phyloP scores from a whole-genome alignment of 2,329 filamentous ascomycete genomes.

The Botrytis porri region DNA sequence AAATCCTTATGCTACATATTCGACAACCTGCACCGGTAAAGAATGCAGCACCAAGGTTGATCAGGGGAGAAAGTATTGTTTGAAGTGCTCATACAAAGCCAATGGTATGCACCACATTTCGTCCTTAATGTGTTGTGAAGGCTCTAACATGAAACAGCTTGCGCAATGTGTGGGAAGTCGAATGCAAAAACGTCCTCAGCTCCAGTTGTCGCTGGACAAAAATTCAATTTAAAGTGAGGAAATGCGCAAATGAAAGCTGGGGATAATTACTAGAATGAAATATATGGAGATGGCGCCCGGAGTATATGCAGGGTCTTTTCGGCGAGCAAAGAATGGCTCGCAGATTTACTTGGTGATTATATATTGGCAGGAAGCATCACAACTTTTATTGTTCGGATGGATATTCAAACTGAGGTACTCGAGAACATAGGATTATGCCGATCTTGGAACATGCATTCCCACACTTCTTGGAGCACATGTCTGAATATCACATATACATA shows the following conservation, averaged over 20 bases:
- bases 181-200: constrained; percentile 51
- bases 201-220: constrained; percentile 57
- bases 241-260: neutral
- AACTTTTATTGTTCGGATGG: neutral
- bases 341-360: neutral
- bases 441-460: neutral
- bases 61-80: constrained; percentile 58
- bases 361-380: constrained; percentile 2
- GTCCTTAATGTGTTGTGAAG: neutral
- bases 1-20: constrained; percentile 63
- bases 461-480: neutral
- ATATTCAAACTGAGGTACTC: neutral
- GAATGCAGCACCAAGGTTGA: constrained; percentile 63
- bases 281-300: neutral
- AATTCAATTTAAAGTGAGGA: constrained; percentile 57
- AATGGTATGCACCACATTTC: constrained; percentile 47
- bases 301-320: neutral
- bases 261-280: neutral
- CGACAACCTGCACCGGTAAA: constrained; percentile 51
- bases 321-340: neutral
- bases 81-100: constrained; percentile 60
- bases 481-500: neutral
- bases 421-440: constrained; percentile 4
- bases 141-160: constrained; percentile 44
- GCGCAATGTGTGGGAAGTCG: constrained; percentile 62